Percentiles rank a stretch among this genome's conserved stretches.
Conservation (phyloP, 768 basidiomycete genomes). For the Pseudohyphozyma bogoriensis region DNA sequence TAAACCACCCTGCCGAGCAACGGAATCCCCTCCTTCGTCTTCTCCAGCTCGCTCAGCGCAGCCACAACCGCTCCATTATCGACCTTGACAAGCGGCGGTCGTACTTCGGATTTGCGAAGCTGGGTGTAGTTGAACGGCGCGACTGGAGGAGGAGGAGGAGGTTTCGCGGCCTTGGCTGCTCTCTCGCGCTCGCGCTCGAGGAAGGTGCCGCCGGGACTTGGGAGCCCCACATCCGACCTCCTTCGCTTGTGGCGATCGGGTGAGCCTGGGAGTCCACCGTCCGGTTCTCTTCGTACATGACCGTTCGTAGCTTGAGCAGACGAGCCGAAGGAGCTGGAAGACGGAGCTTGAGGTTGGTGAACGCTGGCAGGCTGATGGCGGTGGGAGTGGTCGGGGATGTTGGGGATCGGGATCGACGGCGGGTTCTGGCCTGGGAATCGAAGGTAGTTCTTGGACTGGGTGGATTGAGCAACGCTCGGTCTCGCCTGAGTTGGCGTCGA, state of each 20-base stretch:
- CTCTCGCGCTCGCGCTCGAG: not conserved
- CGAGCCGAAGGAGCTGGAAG: not conserved
- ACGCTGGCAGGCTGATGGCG: not conserved
- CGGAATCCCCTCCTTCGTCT: not conserved
- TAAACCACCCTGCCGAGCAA: constrained; percentile 28
- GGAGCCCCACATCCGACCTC: too few species aligned
- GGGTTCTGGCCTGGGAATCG: not conserved
- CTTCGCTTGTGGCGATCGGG: not conserved
- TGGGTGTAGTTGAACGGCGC: constrained; percentile 18
- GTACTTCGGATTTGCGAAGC: constrained; percentile 5
- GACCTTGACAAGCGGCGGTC: constrained; percentile 15
- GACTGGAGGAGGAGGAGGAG: too few species aligned
- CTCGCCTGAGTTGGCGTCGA: too few species aligned
- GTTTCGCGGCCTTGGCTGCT: not conserved
- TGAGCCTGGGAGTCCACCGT: not conserved
- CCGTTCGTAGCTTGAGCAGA: too few species aligned
- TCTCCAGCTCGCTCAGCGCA: not conserved
- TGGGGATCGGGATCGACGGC: not conserved
- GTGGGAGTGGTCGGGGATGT: not conserved
- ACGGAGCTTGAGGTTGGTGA: not conserved
- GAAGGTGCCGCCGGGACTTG: too few species aligned
- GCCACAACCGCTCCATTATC: constrained; percentile 9
- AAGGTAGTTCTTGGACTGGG: not conserved
- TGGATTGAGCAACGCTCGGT: too few species aligned
- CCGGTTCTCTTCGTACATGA: not conserved